Percentiles rank a stretch among this genome's conserved stretches.
Conservation (phyloP, 2,329 filamentous ascomycete species). For the Neopestalotiopsis rosae region DNA sequence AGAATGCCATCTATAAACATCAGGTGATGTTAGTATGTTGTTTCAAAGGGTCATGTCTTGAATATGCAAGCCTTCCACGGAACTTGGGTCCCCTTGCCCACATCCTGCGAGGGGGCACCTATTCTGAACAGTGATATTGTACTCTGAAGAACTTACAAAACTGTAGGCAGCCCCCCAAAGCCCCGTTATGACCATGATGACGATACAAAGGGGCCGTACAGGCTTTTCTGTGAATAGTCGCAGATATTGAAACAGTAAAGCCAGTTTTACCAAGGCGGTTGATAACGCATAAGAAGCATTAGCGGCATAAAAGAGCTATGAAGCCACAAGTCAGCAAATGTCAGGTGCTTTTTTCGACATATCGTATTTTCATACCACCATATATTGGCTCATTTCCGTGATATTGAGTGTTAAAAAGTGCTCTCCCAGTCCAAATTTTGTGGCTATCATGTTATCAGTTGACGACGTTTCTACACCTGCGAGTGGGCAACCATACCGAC, state of each 20-base stretch:
- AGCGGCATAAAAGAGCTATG: conserved; percentile 30
- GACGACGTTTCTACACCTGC: conserved; percentile 12
- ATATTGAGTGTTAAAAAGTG: conserved; percentile 24
- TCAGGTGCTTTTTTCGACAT: too few relatives aligned
- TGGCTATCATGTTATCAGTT: conserved; percentile 17
- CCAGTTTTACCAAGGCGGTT: conserved; percentile 32
- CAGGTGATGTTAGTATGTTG: background rate
- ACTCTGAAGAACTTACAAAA: conserved; percentile 20
- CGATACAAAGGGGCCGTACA: conserved; percentile 23
- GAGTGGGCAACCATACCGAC: background rate
- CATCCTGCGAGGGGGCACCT: too few relatives aligned
- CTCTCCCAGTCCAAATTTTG: conserved; percentile 25
- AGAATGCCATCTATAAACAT: conserved; percentile 24
- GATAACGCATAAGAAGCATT: conserved; percentile 31
- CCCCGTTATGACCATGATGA: conserved; percentile 25
- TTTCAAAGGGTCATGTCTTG: background rate
- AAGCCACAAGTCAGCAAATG: background rate
- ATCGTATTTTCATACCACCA: conserved; percentile 22
- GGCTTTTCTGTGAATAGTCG: conserved; percentile 26
- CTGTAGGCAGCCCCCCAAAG: conserved; percentile 30
- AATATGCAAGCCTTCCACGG: background rate
- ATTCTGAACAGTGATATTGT: too few relatives aligned
- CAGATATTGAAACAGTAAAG: conserved; percentile 34
- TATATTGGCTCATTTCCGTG: conserved; percentile 19
- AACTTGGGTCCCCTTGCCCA: too few relatives aligned